Percentiles rank a stretch among this genome's conserved stretches.
Conservation (phyloP, 2,329 filamentous ascomycete genomes). For the Calonectria multiphialidica region DNA sequence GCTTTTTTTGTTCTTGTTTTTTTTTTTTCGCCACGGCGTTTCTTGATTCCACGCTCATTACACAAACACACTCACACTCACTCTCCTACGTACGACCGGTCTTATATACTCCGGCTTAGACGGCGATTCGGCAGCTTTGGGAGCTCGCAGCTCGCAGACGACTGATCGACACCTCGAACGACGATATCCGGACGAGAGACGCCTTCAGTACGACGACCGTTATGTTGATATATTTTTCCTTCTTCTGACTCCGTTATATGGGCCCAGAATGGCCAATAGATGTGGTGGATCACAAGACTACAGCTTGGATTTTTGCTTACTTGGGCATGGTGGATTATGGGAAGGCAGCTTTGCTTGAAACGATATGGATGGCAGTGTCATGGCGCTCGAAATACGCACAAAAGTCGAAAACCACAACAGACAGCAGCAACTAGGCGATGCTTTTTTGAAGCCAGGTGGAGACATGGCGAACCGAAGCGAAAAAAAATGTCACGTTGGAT, state of each 20-base stretch:
- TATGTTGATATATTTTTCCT: constrained; percentile 33
- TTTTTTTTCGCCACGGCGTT: constrained; percentile 33
- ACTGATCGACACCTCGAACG: constrained; percentile 23
- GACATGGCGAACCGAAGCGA: constrained; percentile 18
- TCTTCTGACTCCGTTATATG: constrained; percentile 32
- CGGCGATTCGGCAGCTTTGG: constrained; percentile 25
- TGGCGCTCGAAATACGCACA: constrained; percentile 8
- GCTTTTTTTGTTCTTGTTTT: constrained; percentile 30
- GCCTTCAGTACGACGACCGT: constrained; percentile 32
- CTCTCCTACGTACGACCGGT: constrained; percentile 25
- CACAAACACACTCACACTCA: constrained; percentile 23
- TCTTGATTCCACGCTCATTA: constrained; percentile 28
- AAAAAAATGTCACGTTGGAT: constrained; percentile 18
- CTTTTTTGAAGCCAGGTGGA: constrained; percentile 1
- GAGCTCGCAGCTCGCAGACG: constrained; percentile 18
- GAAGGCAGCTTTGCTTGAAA: constrained; percentile 29
- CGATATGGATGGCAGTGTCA: constrained; percentile 22
- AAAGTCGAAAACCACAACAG: background rate
- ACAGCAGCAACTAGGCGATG: background rate
- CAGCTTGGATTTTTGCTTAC: constrained; percentile 30
- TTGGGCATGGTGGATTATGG: constrained; percentile 20
- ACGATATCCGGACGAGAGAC: constrained; percentile 23
- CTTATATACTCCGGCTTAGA: constrained; percentile 23
- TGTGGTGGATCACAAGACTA: constrained; percentile 31
- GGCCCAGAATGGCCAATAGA: constrained; percentile 33